Base-by-base conservation (phyloP, 1,139 yeast genomes). In the Suhomyces maxii region DNA sequence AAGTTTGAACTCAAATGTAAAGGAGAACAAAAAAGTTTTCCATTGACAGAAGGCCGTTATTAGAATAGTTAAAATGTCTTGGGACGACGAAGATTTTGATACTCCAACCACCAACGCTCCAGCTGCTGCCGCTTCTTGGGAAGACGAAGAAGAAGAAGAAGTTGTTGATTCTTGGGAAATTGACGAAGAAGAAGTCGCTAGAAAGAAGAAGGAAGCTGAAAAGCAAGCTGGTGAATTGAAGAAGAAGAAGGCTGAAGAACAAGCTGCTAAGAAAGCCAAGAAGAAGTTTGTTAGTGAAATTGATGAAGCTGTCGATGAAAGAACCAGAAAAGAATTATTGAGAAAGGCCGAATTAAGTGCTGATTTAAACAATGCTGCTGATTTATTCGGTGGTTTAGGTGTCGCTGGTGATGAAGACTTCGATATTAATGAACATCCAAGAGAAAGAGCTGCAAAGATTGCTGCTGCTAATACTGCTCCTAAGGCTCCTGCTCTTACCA, bases 61-160 rank as follows among this genome's bases (percentile, higher is more conserved):
- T 35, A 34, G 36, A 35, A 26, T 26, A 36, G 34, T 23, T 11
- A 53, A 36, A 8, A 76, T 76, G 80, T 71, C 79, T 58, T 76
- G 80, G 80, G 97, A 91, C 77, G 96, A 87, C 80, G 97, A 89
- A 68, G 96, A 88, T 61, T 87, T 89, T 63, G 93, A 86, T 50
- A 83, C 84, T 51, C 84, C 90, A 42, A 70, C 42, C 30, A 71
- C 69, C 31, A 45, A 52, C n/a, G 71, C 79, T 12, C 45, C 49
- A 39, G 46, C 28, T 14, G 80, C 79, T 36, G 77, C 78, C 48
- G 76, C 82, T 50, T 85, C 83, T 43, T 83, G 89, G 62, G 93
- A 95, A 84, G 97, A 89, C 56, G 96, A 87, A 60, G 95, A 83
- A 53, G 88, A 80, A 40, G 89, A 77, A 44, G 85, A 82, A 53